A percentile compares a stretch with the other conserved stretches of the same genome.
Evolutionary conservation across 192 early-diverging fungal genomes (phyloP).

Genomic region (Coemansia sp.): DNA sequence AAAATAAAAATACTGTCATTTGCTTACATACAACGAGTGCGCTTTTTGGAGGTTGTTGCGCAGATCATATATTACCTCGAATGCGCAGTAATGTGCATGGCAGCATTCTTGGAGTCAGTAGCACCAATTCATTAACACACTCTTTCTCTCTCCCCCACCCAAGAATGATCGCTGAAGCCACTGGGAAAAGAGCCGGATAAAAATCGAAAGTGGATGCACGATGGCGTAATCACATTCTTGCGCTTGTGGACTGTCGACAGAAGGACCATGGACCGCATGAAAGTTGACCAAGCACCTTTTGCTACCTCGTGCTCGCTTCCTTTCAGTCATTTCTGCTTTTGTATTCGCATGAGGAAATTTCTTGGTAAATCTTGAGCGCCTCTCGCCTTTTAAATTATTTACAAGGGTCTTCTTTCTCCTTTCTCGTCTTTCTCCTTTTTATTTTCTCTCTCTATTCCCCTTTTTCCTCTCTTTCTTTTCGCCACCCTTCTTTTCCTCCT

Average conservation of each 20-base stretch:
- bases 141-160: background rate
- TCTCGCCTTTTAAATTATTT: background rate
- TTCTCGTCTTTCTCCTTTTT: background rate
- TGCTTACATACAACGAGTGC: too few species aligned
- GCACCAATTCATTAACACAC: background rate
- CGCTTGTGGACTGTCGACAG: background rate
- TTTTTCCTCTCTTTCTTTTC: background rate
- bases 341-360: background rate
- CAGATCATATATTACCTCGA: too few species aligned
- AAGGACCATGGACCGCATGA: conserved; percentile 3
- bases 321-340: background rate
- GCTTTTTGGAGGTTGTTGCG: too few species aligned
- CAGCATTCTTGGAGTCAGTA: background rate
- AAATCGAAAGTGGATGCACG: background rate
- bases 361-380: conserved; percentile 8
- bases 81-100: too few species aligned
- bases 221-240: background rate
- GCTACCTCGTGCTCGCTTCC: background rate
- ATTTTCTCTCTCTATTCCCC: background rate
- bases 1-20: too few species aligned
- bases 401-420: too few species aligned
- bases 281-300: background rate
- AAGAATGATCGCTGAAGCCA: too few species aligned
- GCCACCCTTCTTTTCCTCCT: background rate
- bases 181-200: background rate